Base-by-base conservation (phyloP, 2,329 filamentous ascomycete species). In the Fusarium metavorans region DNA sequence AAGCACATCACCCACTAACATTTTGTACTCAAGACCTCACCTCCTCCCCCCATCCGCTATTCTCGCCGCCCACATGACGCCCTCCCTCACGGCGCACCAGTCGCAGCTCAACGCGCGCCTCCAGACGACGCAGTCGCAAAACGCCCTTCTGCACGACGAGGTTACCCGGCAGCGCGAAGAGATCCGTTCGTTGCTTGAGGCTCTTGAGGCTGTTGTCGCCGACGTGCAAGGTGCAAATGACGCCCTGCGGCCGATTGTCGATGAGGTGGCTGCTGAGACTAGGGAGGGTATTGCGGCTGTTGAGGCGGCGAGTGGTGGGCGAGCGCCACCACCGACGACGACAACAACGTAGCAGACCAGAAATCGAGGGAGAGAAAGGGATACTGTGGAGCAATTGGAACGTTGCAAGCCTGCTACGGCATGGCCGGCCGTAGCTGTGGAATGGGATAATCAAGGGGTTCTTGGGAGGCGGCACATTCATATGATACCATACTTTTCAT, bases 81-180 rank as follows among this genome's bases (percentile, higher is more conserved):
- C 89, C 1, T 84, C 88, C 61, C 85, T 91, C 6, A 83, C 84
- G 4, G 81, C 85, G 18, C 88, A 91, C 78, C 87, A 88, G 64
- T 86, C 86, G 3, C 87, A 88, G 75, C 86, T 92, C 70, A 90
- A 89, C 78, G 89, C 88, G 10, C 84, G 84, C 56, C 83, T 92
- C 37, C 88, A 89, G 77, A 90, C 88, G 25, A 85, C 85, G 50
- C 89, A 91, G 79, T 84, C 86, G 18, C 85, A 88, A 76, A 92
- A 92, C 78, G 87, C 87, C 16, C 83, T 81, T 7, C 82, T 92
- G 20, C 88, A 86, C 67, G 85, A 85, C 50, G 85, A 87, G 64
- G 84, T 92, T 14, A 81, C 82, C 60, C 81, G 79, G 45, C 91
- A 92, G 84, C 85, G 89, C 70, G 82, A 81, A 2, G 90, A 92